Evolutionary conservation across 257 asterid genomes (phyloP), one percentile per base, ranked within the genome.

Genomic region (Solanum habrochaites): DNA sequence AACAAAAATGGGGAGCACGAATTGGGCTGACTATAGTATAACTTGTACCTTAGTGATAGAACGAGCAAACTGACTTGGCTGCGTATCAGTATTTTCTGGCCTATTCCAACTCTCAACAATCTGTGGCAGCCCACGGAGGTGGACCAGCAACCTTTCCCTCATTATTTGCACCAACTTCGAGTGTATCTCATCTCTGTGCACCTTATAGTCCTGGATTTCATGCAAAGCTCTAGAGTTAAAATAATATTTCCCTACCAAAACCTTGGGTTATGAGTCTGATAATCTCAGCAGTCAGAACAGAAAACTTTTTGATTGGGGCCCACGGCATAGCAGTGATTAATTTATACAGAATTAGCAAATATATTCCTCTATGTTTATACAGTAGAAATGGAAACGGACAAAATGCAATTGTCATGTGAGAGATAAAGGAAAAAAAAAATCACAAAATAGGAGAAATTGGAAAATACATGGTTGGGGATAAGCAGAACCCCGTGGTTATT

Each of bases 151-250:
- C 84, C 99, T 90, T 88, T 97, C 99, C 89, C 95, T 95, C 99
- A 97, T 97, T 88, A 97, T 97, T 93, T 97, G 99, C 83, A 97
- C 99, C 89, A 97, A 92, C 94, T 97, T 97, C 69, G 99, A 91
- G 86, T 97, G 99, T 90, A 97, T 97, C 93, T 97, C 99, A 87
- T 97, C 99, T 13, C 94, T 92, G 83, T 97, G 99, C 86, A 95
- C 94, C 89, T 93, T 96, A 85, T 94, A 97, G 90, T 97, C 99
- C 99, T 97, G 58, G n/a, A 83, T 67, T 67, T 85, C 87, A 70
- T 85, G 60, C 43, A 83, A 70, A 21, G 21, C 45, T 77, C 83
- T 43, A 14, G 75, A 73, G 71, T 77, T 2, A 43, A 43, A 77
- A 77, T 35, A 43, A 43, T 45, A 75, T 77, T 77, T 77, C 39